Conservation (phyloP, 2,329 filamentous ascomycete genomes). For the Phialophora expanda region DNA sequence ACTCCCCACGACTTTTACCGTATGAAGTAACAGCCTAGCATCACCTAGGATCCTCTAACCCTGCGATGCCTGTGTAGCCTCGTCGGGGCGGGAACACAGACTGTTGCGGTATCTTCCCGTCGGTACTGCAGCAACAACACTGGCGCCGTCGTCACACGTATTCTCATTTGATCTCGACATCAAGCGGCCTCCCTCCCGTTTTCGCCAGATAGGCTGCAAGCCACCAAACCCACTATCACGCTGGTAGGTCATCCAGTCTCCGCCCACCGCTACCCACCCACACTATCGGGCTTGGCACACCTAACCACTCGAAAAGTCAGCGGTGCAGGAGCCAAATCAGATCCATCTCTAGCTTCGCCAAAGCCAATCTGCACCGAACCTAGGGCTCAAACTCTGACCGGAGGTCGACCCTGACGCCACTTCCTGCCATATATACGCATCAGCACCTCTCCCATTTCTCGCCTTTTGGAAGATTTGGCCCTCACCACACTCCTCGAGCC, state of each 20-base stretch:
- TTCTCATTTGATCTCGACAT: neutral
- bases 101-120: neutral
- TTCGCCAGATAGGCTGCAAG: slow-evolving; percentile 13
- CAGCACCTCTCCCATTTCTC: neutral
- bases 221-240: slow-evolving; percentile 10
- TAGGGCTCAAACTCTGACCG: slow-evolving; percentile 18
- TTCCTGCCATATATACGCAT: slow-evolving; percentile 12
- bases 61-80: neutral
- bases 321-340: slow-evolving; percentile 4
- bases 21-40: neutral
- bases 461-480: neutral
- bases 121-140: neutral
- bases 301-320: slow-evolving; percentile 4
- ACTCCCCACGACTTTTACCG: neutral
- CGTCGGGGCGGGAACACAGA: neutral
- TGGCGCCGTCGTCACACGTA: neutral
- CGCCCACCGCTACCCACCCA: slow-evolving; percentile 10
- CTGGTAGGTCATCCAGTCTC: slow-evolving; percentile 14
- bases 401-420: slow-evolving; percentile 14
- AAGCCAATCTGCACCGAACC: slow-evolving; percentile 16
- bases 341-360: slow-evolving; percentile 6
- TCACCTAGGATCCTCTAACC: neutral
- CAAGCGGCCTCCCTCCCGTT: neutral
- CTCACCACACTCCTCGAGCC: neutral
- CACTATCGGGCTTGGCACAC: slow-evolving; percentile 24